Evolutionary conservation across 2,329 filamentous ascomycete genomes (phyloP).

Genomic region (Onygenales sp.): DNA sequence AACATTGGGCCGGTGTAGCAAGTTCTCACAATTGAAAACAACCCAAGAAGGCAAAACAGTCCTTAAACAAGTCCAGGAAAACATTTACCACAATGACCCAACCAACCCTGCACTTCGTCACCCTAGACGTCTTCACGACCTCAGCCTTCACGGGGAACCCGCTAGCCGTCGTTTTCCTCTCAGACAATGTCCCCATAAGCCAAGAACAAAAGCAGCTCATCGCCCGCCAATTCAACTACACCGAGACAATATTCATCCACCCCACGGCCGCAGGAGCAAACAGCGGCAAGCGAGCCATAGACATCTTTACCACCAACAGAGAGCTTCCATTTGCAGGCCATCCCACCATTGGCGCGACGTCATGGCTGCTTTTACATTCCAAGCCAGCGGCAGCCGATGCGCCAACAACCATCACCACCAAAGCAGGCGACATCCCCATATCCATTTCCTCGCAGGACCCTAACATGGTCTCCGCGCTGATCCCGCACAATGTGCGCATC

Average conservation of each 20-base stretch:
- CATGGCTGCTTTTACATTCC: slow-evolving; percentile 34
- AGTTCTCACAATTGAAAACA: too few species aligned
- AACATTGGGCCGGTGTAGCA: too few species aligned
- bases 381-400: slow-evolving; percentile 1
- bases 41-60: too few species aligned
- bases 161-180: slow-evolving; percentile 50
- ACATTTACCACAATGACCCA: slow-evolving; percentile 14
- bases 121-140: slow-evolving; percentile 36
- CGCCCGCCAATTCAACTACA: slow-evolving; percentile 55
- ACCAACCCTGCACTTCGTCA: slow-evolving; percentile 21
- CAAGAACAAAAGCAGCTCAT: slow-evolving; percentile 49
- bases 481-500: slow-evolving; percentile 59
- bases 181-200: slow-evolving; percentile 29
- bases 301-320: slow-evolving; percentile 48
- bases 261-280: slow-evolving; percentile 46
- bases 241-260: slow-evolving; percentile 56
- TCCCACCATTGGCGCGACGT: slow-evolving; percentile 49
- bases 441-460: slow-evolving; percentile 23
- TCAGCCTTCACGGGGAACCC: slow-evolving; percentile 46
- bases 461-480: slow-evolving; percentile 46
- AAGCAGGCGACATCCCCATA: slow-evolving; percentile 37
- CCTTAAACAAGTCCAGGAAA: too few species aligned
- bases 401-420: slow-evolving; percentile 21
- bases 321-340: slow-evolving; percentile 57
- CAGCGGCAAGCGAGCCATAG: slow-evolving; percentile 35